A percentile compares a stretch with the other conserved stretches of the same genome.
These are phyloP conservation scores for Neurospora tetrasperma DNA, from an alignment of 495 filamentous ascomycete species.

Conservation along the genomic window DNA sequence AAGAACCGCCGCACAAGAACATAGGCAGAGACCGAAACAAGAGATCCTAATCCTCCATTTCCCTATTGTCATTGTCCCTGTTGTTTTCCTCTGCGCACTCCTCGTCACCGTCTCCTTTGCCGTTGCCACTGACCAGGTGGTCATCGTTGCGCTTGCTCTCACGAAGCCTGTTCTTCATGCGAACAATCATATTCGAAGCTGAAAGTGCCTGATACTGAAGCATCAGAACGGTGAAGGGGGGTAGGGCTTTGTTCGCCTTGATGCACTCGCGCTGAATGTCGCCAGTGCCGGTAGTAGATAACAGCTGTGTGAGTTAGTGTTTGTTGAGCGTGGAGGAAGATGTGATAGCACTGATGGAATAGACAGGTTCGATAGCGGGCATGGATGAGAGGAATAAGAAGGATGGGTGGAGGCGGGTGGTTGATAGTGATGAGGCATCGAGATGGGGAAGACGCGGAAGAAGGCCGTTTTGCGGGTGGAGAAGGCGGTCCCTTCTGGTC, in stretches of 20 bases:
- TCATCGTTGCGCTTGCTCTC: background rate
- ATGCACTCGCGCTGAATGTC: background rate
- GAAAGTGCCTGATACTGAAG: background rate
- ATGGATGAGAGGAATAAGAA: background rate
- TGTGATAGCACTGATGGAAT: background rate
- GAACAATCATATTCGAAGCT: background rate
- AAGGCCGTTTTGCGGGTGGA: background rate
- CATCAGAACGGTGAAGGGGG: background rate
- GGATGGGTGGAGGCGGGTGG: background rate
- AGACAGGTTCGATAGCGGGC: background rate
- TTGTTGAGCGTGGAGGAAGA: background rate
- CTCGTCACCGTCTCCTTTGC: background rate
- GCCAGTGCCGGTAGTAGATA: background rate
- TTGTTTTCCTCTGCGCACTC: background rate
- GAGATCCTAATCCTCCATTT: background rate
- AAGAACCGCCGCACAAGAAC: conserved; percentile 12
- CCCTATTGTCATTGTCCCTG: background rate
- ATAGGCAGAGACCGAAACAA: conserved; percentile 2
- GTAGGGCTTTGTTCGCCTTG: background rate
- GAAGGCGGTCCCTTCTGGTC: background rate
- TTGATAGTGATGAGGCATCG: background rate
- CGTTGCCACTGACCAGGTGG: background rate
- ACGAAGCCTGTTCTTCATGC: background rate
- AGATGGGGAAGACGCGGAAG: background rate
- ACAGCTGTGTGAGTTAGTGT: background rate